A percentile compares a stretch with the other conserved stretches of the same genome.
Conservation (phyloP, 2,329 filamentous ascomycete genomes). For the Monilinia fructigena region DNA sequence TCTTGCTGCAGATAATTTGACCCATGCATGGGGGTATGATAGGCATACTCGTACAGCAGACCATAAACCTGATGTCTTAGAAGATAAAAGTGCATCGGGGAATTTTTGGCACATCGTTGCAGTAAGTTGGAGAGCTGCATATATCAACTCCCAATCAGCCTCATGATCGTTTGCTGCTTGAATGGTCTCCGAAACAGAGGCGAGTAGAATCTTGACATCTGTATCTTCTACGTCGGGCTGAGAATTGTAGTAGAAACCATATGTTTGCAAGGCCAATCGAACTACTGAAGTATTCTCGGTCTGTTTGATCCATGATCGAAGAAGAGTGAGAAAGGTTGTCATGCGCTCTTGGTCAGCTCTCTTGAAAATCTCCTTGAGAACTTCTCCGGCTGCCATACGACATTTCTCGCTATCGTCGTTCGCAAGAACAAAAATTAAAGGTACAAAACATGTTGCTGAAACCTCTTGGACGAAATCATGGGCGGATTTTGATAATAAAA, state of each 20-base stretch:
- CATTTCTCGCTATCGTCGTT: conserved; percentile 90
- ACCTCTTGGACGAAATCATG: conserved; percentile 82
- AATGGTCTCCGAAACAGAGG: conserved; percentile 54
- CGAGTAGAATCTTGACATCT: conserved; percentile 54
- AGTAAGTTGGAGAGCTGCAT: conserved; percentile 69
- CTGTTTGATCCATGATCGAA: conserved; percentile 75
- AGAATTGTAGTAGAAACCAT: conserved; percentile 77
- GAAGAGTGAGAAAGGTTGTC: conserved; percentile 66
- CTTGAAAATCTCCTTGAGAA: conserved; percentile 79
- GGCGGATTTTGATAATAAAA: conserved; percentile 81
- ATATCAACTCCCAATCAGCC: conserved; percentile 69
- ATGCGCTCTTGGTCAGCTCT: conserved; percentile 71
- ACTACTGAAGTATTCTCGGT: conserved; percentile 69
- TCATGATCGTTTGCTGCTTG: conserved; percentile 51
- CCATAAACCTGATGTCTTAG: conserved; percentile 68
- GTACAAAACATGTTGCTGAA: conserved; percentile 77
- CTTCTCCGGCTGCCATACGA: conserved; percentile 72
- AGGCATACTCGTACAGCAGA: conserved; percentile 64
- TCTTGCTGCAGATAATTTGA: conserved; percentile 74
- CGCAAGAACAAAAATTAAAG: conserved; percentile 77
- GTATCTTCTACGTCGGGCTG: conserved; percentile 56
- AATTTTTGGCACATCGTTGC: conserved; percentile 66
- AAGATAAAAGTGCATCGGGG: conserved; percentile 61
- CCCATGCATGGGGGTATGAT: conserved; percentile 67
- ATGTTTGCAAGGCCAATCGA: conserved; percentile 74